Conservation (phyloP, 2,329 filamentous ascomycete species). For the Pseudopithomyces maydicus region DNA sequence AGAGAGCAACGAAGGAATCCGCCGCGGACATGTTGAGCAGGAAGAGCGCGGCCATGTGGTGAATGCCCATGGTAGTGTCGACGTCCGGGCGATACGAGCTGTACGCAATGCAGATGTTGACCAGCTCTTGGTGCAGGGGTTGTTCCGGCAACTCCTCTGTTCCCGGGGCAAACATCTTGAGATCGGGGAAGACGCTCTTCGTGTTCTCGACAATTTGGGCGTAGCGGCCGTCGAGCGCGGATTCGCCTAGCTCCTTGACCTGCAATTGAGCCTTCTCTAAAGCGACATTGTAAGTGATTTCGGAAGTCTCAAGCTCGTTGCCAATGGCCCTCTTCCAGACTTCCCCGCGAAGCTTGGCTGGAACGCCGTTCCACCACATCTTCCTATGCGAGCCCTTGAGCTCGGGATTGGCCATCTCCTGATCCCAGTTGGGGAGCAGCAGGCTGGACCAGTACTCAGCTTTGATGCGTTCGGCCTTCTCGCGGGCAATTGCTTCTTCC, state of each 20-base stretch:
- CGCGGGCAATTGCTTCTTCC: slow-evolving; percentile 56
- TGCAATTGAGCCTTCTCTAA: slow-evolving; percentile 67
- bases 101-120: slow-evolving; percentile 78
- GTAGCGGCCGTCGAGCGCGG: slow-evolving; percentile 33
- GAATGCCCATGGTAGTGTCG: slow-evolving; percentile 75
- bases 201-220: slow-evolving; percentile 58
- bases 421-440: slow-evolving; percentile 76
- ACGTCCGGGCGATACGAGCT: slow-evolving; percentile 82
- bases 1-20: slow-evolving; percentile 71
- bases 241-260: slow-evolving; percentile 60
- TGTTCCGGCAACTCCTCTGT: slow-evolving; percentile 51
- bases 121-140: slow-evolving; percentile 69
- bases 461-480: slow-evolving; percentile 56
- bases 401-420: slow-evolving; percentile 59
- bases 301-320: slow-evolving; percentile 71
- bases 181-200: slow-evolving; percentile 69
- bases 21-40: slow-evolving; percentile 72
- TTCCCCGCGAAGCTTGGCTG: slow-evolving; percentile 69
- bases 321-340: slow-evolving; percentile 76
- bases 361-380: slow-evolving; percentile 81
- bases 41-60: slow-evolving; percentile 74
- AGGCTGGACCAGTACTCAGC: slow-evolving; percentile 74
- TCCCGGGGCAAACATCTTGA: slow-evolving; percentile 70
- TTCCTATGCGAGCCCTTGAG: slow-evolving; percentile 57
- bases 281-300: slow-evolving; percentile 72